Percentiles rank a stretch among this genome's conserved stretches.
Conservation (phyloP, 176 grass and related monocot genomes). For the Chloris gayana region DNA sequence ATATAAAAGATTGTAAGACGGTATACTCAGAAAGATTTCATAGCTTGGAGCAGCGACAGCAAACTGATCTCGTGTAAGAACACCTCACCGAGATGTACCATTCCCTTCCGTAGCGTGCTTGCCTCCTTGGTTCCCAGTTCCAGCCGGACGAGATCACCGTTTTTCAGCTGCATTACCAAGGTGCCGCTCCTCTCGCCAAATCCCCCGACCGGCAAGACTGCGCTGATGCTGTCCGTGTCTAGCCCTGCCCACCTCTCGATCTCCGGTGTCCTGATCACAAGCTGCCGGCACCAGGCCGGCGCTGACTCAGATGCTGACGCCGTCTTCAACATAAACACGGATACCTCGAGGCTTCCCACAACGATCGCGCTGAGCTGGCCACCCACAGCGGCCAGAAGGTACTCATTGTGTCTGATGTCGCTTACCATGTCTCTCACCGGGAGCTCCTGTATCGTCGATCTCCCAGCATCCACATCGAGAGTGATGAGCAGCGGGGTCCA, state of each 20-base stretch:
- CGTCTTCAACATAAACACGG: neutral
- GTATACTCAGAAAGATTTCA: neutral
- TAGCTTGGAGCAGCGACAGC: neutral
- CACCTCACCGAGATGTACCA: neutral
- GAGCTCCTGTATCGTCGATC: neutral
- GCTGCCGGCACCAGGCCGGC: neutral
- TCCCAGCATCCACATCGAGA: neutral
- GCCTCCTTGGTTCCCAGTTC: neutral
- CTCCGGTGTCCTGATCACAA: neutral
- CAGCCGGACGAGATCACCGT: neutral
- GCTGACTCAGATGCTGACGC: neutral
- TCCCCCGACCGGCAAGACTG: neutral
- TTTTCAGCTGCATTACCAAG: neutral
- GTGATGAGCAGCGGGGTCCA: neutral
- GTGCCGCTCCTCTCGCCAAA: slow-evolving; percentile 4
- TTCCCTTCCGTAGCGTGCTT: neutral
- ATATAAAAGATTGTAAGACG: too few relatives aligned
- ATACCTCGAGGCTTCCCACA: neutral
- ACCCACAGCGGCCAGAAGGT: neutral
- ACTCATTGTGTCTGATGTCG: neutral
- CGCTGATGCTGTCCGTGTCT: neutral
- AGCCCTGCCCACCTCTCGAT: neutral
- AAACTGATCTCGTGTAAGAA: neutral
- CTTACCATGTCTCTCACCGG: neutral
- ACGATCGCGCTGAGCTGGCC: slow-evolving; percentile 7